Evolutionary conservation across 2,329 filamentous ascomycete species (phyloP), one percentile per base, ranked within the genome.

Genomic region (Verticillium dahliae): DNA sequence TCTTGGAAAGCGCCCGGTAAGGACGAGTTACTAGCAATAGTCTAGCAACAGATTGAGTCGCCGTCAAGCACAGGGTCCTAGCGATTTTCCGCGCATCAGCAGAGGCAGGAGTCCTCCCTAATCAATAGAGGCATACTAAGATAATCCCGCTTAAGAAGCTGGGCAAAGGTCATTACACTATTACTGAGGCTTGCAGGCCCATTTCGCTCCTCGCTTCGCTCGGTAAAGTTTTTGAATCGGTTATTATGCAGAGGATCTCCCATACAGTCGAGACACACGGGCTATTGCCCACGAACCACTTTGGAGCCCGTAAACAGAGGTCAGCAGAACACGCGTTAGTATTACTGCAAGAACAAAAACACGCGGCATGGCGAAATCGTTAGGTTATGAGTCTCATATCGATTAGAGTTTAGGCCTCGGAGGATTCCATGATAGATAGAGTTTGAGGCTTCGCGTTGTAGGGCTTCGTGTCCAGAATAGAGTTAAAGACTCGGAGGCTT

Each of bases 111-210:
- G 52, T 22, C 1, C 18, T 60, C 22, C 59, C 59, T 7, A 5
- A 27, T 1, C 14, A 60, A 10, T 58, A 15, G 41, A 54, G 60
- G 22, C 9, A 55, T 6, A 41, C 67, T 4, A 71, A 69, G 56
- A 71, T 71, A 27, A 69, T 72, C 27, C 69, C 67, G n/a, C 63
- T 73, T 2, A 70, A 67, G 65, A 72, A 72, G 58, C 66, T 63
- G 7, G 62, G 60, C 22, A 70, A 71, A 57, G 62, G 37, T 9
- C 66, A 72, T 62, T 71, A 72, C 50, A 66, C 61, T 22, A 54
- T 66, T 1, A 65, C 67, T 18, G 70, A 71, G 56, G 65, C 61
- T 7, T 70, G 63, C 64, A 59, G 68, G 55, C 68, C 63, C 15
- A 73, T 71, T 61, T 70, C 67, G 14, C 66, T 72, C 0, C 64